Percentiles rank a stretch among this genome's conserved stretches.
phyloP scores from a whole-genome alignment of 2,329 filamentous ascomycete genomes.

The Botryotinia globosa region DNA sequence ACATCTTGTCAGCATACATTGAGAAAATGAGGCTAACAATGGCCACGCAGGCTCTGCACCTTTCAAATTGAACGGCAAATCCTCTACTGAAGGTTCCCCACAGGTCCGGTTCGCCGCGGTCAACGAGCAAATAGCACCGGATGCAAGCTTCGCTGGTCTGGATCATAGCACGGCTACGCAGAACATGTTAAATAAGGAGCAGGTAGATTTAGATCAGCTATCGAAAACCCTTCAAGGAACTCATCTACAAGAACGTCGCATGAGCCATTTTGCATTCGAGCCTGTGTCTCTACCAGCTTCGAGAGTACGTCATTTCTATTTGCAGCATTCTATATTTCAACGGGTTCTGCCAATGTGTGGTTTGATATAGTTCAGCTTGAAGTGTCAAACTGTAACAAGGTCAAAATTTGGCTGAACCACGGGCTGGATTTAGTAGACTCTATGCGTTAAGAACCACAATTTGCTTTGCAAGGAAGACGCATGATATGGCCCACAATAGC shows the following conservation, averaged over 20 bases:
- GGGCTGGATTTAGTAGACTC: constrained; percentile 18
- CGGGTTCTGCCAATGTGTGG: background rate
- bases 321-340: background rate
- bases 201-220: constrained; percentile 43
- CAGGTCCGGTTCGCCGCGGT: constrained; percentile 70
- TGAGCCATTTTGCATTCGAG: constrained; percentile 87
- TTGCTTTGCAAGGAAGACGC: constrained; percentile 20
- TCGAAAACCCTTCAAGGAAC: constrained; percentile 70
- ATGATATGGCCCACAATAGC: constrained; percentile 25
- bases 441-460: constrained; percentile 25
- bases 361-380: constrained; percentile 7
- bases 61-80: constrained; percentile 24
- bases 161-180: constrained; percentile 30
- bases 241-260: constrained; percentile 75
- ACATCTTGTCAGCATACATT: constrained; percentile 6
- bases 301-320: constrained; percentile 59
- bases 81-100: constrained; percentile 38
- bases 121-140: constrained; percentile 66
- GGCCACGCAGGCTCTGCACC: constrained; percentile 7
- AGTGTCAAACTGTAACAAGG: constrained; percentile 11
- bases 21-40: background rate
- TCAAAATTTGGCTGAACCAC: constrained; percentile 23
- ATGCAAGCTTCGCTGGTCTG: constrained; percentile 37
- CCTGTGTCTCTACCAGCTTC: constrained; percentile 84
- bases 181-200: constrained; percentile 25